Conservation (phyloP, 2,329 filamentous ascomycete genomes). For the Nakataea oryzae region DNA sequence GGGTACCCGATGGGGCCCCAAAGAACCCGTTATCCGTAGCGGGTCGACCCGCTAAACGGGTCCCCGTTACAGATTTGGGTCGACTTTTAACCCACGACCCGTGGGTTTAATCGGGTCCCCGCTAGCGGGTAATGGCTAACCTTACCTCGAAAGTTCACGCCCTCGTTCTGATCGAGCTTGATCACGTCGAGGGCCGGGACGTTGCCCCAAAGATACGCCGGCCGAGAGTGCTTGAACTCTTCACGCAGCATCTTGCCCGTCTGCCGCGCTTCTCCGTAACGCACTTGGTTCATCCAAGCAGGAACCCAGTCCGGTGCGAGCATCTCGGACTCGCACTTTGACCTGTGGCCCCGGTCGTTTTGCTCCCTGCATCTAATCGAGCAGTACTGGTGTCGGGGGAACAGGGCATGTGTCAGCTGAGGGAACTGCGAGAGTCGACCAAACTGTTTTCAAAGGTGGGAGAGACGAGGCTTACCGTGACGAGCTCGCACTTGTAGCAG, state of each 20-base stretch:
- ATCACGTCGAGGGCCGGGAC: conserved; percentile 1
- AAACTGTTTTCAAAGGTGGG: neutral
- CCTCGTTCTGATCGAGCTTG: conserved; percentile 1
- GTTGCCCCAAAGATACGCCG: neutral
- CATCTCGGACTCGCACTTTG: conserved; percentile 1
- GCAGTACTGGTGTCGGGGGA: neutral
- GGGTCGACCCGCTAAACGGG: too few relatives aligned
- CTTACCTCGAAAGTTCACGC: neutral
- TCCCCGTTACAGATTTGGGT: too few relatives aligned
- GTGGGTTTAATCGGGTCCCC: too few relatives aligned
- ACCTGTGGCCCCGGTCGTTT: neutral
- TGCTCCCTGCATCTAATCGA: neutral
- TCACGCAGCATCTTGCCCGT: neutral
- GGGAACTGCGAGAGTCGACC: neutral
- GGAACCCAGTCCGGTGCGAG: neutral
- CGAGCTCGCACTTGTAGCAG: neutral
- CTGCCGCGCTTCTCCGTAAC: neutral
- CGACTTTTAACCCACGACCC: too few relatives aligned
- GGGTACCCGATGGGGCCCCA: too few relatives aligned
- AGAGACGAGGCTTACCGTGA: neutral
- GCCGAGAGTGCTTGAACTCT: neutral
- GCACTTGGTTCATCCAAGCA: neutral
- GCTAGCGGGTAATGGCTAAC: too few relatives aligned
- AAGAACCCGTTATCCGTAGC: too few relatives aligned
- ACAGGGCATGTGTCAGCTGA: neutral